Conservation (phyloP, 257 asterid genomes). For the Gentiana macrophylla region DNA sequence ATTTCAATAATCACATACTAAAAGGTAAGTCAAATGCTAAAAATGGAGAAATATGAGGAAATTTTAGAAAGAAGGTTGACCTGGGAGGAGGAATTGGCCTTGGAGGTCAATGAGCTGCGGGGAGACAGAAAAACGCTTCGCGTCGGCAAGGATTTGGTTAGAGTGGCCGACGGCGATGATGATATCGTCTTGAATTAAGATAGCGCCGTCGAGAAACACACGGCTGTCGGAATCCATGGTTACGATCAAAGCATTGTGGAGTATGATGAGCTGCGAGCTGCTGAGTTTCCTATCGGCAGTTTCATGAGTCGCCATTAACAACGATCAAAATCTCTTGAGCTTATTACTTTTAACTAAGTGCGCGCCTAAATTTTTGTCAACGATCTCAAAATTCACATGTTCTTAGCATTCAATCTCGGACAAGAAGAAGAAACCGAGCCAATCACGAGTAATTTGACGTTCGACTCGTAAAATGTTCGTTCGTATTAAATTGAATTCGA, state of each 20-base stretch:
- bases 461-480: too few relatives aligned
- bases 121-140: constrained; percentile 20
- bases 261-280: constrained; percentile 21
- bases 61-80: constrained; percentile 6
- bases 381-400: neutral
- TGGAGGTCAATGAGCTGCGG: constrained; percentile 35
- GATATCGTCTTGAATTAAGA: constrained; percentile 37
- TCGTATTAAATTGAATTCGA: neutral
- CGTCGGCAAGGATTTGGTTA: constrained; percentile 29
- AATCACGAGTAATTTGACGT: too few relatives aligned
- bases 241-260: constrained; percentile 52
- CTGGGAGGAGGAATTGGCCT: constrained; percentile 51
- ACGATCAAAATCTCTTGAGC: neutral
- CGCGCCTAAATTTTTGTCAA: too few relatives aligned
- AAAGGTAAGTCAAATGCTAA: too few relatives aligned
- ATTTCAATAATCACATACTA: too few relatives aligned
- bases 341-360: too few relatives aligned
- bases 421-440: neutral
- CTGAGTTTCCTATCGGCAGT: constrained; percentile 3
- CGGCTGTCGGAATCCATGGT: constrained; percentile 53
- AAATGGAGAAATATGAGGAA: too few relatives aligned
- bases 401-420: neutral
- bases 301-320: neutral
- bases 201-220: constrained; percentile 52
- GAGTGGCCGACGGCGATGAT: constrained; percentile 54